Conservation (phyloP, 306 rosid species). For the Quercus wislizeni region DNA sequence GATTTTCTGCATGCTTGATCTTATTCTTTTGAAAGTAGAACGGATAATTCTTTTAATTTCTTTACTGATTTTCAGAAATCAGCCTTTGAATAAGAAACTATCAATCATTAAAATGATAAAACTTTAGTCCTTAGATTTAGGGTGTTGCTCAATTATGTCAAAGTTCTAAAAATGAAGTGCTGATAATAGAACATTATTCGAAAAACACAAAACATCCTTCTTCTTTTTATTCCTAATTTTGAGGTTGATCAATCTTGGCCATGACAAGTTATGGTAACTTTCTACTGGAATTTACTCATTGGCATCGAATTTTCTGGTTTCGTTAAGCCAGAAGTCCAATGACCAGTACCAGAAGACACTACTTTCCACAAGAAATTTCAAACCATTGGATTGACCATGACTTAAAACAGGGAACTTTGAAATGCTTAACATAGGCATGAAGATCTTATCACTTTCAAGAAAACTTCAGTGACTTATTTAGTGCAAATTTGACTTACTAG, state of each 20-base stretch:
- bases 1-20: not conserved
- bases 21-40: not conserved
- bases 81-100: not conserved
- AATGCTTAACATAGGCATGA: not conserved
- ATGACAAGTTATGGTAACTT: not conserved
- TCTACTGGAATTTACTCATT: not conserved
- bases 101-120: not conserved
- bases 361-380: not conserved
- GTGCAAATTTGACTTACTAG: not conserved
- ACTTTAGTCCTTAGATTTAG: not conserved
- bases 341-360: not conserved
- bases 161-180: not conserved
- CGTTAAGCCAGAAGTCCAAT: not conserved
- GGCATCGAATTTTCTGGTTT: not conserved
- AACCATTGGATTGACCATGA: not conserved
- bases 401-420: not conserved
- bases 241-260: not conserved
- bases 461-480: not conserved
- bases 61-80: not conserved
- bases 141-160: not conserved
- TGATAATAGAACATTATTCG: not conserved
- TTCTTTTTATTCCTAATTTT: not conserved
- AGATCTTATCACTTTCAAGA: not conserved
- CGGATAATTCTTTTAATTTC: not conserved
- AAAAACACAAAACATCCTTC: not conserved